phyloP scores from a whole-genome alignment of 2,329 filamentous ascomycete genomes.

The Colletotrichum tamarilloi region DNA sequence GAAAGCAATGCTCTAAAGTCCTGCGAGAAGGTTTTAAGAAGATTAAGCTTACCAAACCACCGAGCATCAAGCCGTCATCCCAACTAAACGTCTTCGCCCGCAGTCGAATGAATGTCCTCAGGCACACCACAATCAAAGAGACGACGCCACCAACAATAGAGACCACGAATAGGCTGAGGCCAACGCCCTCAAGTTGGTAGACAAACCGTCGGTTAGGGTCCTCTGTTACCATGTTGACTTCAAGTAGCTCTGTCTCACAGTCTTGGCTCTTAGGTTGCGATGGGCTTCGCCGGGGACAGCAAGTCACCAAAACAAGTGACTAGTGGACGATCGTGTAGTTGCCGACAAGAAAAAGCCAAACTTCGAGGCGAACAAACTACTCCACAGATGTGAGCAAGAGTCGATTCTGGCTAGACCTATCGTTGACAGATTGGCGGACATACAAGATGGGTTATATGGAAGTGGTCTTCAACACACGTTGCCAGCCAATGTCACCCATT shows the following conservation, averaged over 20 bases:
- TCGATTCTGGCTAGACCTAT: neutral
- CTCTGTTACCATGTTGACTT: conserved; percentile 30
- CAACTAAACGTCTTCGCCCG: conserved; percentile 18
- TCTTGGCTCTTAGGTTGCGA: too few relatives aligned
- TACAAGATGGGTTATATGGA: neutral
- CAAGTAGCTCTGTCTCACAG: neutral
- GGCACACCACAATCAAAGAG: conserved; percentile 35
- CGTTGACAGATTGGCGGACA: neutral
- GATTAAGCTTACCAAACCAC: conserved; percentile 28
- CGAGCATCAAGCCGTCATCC: conserved; percentile 37
- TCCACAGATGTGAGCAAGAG: neutral
- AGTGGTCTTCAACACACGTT: neutral
- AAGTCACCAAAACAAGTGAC: neutral
- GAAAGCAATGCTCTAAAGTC: too few relatives aligned
- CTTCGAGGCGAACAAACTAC: neutral
- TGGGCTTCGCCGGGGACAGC: neutral
- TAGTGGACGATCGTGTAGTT: neutral
- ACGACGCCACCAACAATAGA: conserved; percentile 36
- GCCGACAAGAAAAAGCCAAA: too few relatives aligned
- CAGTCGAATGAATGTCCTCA: conserved; percentile 35
- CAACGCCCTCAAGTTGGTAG: conserved; percentile 25
- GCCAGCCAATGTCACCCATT: neutral
- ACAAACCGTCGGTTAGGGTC: conserved; percentile 29
- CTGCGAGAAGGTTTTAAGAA: fast-evolving
- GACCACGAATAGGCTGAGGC: conserved; percentile 36